Evolutionary conservation across 495 filamentous ascomycete genomes (phyloP), one percentile per base, ranked within the genome.

Genomic region (Podospora pseudoanserina): DNA sequence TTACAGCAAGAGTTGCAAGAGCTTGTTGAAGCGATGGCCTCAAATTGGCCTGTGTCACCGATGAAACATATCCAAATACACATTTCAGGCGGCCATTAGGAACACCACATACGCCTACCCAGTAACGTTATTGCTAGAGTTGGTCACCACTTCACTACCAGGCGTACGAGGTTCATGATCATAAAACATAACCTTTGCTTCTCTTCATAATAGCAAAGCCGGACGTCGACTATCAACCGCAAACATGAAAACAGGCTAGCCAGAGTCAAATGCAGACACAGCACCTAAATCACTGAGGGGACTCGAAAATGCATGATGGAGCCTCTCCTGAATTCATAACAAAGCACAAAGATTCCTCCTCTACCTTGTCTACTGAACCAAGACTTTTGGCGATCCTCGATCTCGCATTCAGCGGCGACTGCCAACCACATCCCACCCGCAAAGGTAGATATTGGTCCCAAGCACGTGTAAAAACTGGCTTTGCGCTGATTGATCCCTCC

Each of bases 341-440:
- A 79, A 81, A 82, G 78, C 77, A 81, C 82, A 83, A 81, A 78
- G 78, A 77, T 73, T 78, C 71, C 76, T 76, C 72, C 53, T 53
- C 68, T 72, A 76, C 68, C 71, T 76, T 66, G 49, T 60, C 64
- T 76, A 78, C 82, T 79, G 79, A 82, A 77, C 70, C 74, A 68
- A 80, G 80, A 79, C 82, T 82, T 83, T 79, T 81, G 80, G 81
- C 78, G 71, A 77, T 82, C 84, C 84, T 85, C 83, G 79, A 83
- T 83, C 80, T 87, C 82, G 79, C 81, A 82, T 79, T 49, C 73
- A 70, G 74, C 55, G 23, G 55, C 11, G 23, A 58, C 61, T 44
- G 61, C 30, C 18, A 63, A 63, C 27, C 61, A 75, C 71, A 71
- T 74, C 68, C 71, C 68, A 74, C 74, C 74, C 74, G 72, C 68